Conservation (phyloP, 257 asterid species). For the Solanum megistacrolobum region DNA sequence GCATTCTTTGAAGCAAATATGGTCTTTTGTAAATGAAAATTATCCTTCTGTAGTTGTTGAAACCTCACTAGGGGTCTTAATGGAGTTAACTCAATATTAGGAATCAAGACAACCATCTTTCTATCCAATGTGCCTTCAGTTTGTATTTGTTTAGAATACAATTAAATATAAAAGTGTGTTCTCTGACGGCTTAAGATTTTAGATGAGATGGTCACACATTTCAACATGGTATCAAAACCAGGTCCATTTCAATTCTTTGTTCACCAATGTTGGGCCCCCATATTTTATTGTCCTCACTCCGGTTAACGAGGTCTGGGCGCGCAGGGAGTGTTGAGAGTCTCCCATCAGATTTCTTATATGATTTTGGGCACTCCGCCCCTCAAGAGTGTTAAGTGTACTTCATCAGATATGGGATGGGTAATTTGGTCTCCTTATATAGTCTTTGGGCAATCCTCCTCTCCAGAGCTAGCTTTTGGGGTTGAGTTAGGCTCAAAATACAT, state of each 20-base stretch:
- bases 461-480: neutral
- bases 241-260: neutral
- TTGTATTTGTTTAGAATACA: neutral
- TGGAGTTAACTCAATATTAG: neutral
- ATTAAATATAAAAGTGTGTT: neutral
- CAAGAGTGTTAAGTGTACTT: neutral
- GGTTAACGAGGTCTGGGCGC: neutral
- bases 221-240: neutral
- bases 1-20: neutral
- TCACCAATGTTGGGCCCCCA: neutral
- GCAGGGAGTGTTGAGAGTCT: neutral
- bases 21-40: neutral
- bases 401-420: neutral
- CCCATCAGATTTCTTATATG: neutral
- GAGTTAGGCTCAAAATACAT: neutral
- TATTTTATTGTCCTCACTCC: neutral
- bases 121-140: neutral
- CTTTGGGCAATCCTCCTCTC: neutral
- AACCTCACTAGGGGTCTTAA: neutral
- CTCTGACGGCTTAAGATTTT: neutral
- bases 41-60: neutral
- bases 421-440: neutral
- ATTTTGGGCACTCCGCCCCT: neutral
- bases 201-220: neutral
- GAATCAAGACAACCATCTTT: neutral